phyloP scores from a whole-genome alignment of 495 filamentous ascomycete genomes.

The Pyrenopolyporus hunteri region DNA sequence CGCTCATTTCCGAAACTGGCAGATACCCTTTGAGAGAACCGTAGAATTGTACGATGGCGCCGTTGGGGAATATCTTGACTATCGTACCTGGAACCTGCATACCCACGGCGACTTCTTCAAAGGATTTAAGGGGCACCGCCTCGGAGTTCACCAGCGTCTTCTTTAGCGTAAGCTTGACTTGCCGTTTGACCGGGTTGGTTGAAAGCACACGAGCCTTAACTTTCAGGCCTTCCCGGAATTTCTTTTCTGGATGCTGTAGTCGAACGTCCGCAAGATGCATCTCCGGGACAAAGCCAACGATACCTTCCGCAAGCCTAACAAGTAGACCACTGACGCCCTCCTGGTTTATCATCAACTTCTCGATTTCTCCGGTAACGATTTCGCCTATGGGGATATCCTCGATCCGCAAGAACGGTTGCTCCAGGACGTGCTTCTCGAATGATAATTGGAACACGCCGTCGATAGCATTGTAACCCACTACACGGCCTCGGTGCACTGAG shows the following conservation, averaged over 20 bases:
- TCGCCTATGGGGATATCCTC: constrained; percentile 86
- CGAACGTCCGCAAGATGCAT: constrained; percentile 86
- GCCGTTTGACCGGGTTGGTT: constrained; percentile 73
- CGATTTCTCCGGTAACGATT: constrained; percentile 80
- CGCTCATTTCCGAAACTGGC: constrained; percentile 95
- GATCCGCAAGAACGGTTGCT: constrained; percentile 85
- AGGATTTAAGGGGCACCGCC: constrained; percentile 73
- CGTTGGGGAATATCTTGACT: constrained; percentile 73
- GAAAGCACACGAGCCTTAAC: constrained; percentile 86
- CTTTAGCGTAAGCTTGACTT: constrained; percentile 88
- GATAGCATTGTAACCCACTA: constrained; percentile 83
- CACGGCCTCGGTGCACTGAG: constrained; percentile 76
- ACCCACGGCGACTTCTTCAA: constrained; percentile 69
- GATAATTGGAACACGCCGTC: constrained; percentile 89
- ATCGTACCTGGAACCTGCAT: constrained; percentile 83
- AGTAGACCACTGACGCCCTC: constrained; percentile 78
- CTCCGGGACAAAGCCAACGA: constrained; percentile 84
- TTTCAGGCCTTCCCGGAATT: constrained; percentile 85
- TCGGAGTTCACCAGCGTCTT: constrained; percentile 93
- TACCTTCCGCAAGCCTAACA: constrained; percentile 81
- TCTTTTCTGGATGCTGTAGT: constrained; percentile 92
- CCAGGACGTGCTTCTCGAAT: constrained; percentile 77
- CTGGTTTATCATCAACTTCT: constrained; percentile 78
- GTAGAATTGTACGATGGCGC: constrained; percentile 94
- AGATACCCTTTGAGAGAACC: constrained; percentile 81